Base-by-base conservation (phyloP, 179 eudicot species). In the Heliamphora ciliata region DNA sequence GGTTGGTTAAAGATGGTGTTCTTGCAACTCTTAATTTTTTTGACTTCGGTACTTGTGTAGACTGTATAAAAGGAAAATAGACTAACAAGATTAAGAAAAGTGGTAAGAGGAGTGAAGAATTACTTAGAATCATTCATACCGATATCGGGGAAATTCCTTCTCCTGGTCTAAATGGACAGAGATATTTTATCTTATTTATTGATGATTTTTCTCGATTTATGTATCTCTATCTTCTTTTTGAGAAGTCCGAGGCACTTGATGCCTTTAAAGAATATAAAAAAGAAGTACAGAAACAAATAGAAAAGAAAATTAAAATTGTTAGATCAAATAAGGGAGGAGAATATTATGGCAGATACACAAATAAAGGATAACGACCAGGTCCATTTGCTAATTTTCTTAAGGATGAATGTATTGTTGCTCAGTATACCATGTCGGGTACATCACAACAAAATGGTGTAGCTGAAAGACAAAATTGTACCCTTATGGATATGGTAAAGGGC, bases 21-120 rank as follows among this genome's bases (percentile, higher is more conserved):
- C 4, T 51, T 0, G 17, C 1, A 0, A 51, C 77, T 74, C 58
- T 48, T 74, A 44, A 48, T 74, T 74, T 74, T 74, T 15, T 44
- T n/a, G 60, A 74, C 5, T 51, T 74, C 51, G 58, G 31, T 50
- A 48, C 60, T 74, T 74, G 18, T 74, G 77, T 74, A 40, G 59
- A 52, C 6, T 74, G 77, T 60, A 74, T 74, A 2, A 74, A 74
- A 60, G 77, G 31, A 17, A 74, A 74, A 40, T 60, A 74, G 17
- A 48, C 6, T 9, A 74, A 47, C 59, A 74, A 74, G 58, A 14
- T 60, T 13, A 74, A 4, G 14, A 48, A 74, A 55, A 14, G 59
- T 47, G 58, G 40, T 60, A 48, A 74, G 9, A 74, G 77, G 77
- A 74, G 77, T 74, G 1, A 0, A 6, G 8, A 74, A 1, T n/a